A percentile compares a stretch with the other conserved stretches of the same genome.
Conservation (phyloP, 352 stramenopile genomes). For the Thraustochytrium sp. region DNA sequence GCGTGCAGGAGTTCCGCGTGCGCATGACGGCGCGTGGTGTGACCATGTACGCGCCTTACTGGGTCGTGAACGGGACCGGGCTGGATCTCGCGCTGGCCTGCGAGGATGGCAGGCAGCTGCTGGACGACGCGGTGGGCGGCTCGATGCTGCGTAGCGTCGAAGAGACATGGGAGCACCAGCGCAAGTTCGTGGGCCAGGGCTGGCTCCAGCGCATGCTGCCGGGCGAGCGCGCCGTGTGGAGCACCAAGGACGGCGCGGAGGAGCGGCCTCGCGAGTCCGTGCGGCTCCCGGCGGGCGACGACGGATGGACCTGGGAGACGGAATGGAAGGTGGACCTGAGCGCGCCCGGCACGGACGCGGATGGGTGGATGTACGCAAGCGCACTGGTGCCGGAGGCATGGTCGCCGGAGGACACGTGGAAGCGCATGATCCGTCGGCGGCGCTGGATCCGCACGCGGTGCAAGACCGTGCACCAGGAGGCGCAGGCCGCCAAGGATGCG, state of each 20-base stretch:
- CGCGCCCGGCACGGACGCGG: neutral
- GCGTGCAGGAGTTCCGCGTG: neutral
- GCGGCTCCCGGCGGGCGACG: neutral
- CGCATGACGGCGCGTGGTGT: neutral
- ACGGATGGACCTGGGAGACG: neutral
- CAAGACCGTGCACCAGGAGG: neutral
- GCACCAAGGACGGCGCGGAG: neutral
- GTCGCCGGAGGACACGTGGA: neutral
- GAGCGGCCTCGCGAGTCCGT: neutral
- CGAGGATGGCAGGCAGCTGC: neutral
- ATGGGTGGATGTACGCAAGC: neutral
- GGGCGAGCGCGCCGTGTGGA: conserved; percentile 5
- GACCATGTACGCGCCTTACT: neutral
- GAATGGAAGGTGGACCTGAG: conserved; percentile 1
- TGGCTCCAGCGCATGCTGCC: neutral
- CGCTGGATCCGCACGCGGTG: conserved; percentile 17
- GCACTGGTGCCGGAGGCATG: neutral
- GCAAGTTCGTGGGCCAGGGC: neutral
- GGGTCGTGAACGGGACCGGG: neutral
- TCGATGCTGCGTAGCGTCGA: neutral
- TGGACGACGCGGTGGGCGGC: neutral
- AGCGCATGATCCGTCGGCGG: neutral
- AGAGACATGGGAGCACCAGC: conserved; percentile 38
- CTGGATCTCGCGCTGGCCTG: neutral
- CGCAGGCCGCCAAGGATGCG: neutral